phyloP scores from a whole-genome alignment of 1,284 basidiomycete species.

The Golubevia pallescens region DNA sequence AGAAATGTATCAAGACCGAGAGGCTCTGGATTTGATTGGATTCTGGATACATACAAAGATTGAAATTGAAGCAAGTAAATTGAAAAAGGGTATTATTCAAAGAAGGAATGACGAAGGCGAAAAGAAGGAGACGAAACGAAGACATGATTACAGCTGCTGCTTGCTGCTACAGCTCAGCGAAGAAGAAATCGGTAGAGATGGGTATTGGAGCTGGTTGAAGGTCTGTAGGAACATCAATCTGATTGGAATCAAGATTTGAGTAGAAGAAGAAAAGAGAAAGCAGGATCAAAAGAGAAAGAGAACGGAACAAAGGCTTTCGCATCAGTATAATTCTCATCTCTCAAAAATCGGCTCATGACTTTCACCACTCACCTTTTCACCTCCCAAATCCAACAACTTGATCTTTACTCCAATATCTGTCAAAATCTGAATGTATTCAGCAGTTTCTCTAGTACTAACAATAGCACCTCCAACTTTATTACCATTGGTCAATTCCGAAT shows the following conservation, averaged over 20 bases:
- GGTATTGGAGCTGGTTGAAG: conserved; percentile 37
- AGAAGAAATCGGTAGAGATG: conserved; percentile 49
- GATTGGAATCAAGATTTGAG: conserved; percentile 7
- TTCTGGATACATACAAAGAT: too few species aligned
- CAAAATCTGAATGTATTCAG: conserved; percentile 66
- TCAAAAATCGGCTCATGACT: too few species aligned
- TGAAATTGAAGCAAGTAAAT: too few species aligned
- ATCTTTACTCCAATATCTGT: conserved; percentile 94
- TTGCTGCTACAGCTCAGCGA: conserved; percentile 36
- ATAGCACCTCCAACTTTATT: conserved; percentile 19
- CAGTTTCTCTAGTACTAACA: conserved; percentile 50
- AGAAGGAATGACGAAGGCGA: too few species aligned
- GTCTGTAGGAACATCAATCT: conserved; percentile 34
- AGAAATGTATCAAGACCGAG: too few species aligned
- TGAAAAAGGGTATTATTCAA: too few species aligned
- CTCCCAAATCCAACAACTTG: conserved; percentile 72
- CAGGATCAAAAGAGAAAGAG: neutral
- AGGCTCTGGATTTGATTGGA: too few species aligned
- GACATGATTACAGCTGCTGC: too few species aligned
- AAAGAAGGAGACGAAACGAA: too few species aligned
- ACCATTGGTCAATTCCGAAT: too few species aligned
- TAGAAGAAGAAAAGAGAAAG: neutral
- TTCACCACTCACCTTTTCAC: too few species aligned
- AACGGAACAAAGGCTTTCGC: neutral
- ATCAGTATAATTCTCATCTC: too few species aligned